Base-by-base conservation (phyloP, 768 basidiomycete species). In the Sporobolomyces pararoseus region DNA sequence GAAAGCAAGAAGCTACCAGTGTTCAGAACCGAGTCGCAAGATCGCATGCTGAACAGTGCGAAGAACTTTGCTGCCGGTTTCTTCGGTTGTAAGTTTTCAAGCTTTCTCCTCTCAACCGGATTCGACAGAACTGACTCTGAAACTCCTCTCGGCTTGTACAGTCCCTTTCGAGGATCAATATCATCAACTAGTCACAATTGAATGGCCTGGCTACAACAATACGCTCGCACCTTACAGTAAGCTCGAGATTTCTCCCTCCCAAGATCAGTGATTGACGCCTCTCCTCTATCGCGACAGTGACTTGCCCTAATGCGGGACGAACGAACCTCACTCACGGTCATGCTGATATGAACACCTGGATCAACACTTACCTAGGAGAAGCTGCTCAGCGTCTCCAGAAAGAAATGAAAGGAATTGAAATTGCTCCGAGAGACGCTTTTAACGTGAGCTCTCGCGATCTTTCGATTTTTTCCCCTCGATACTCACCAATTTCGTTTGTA, bases 181-280 rank as follows among this genome's bases (percentile, higher is more conserved):
- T 75, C 86, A 89, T 70, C 86, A 90, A 77, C 85, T 86, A 53
- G 86, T 90, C 62, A 89, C 84, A 27, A 88, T 91, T 54, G 89
- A 91, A 78, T 83, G 80, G 16, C 52, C 79, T 0, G 85, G 83
- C 7, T 82, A 81, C 78, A 85, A 85, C 79, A 82, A 80, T 73
- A 84, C 84, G 0, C 80, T 84, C 3, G 80, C 82, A 4, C 81
- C 84, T 0, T 83, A 82, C 73, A 74, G 61, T 68, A 23, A 21
- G 70, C 39, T 72, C 67, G 25, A 76, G 75, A 31, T 71, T 74
- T 73, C 23, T 47, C 51, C 52, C 27, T 39, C 5, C 37, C 50
- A 2, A 2, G 4, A 2, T 25, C 32, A n/a, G n/a, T 25, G 17
- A 19, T 35, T 31, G 49, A 54, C 25, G 16, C 19, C 21, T 10